These are phyloP conservation scores for Haemoproteus tartakovskyi DNA, from an alignment of 169 alveolate genomes.

Conservation along the genomic window DNA sequence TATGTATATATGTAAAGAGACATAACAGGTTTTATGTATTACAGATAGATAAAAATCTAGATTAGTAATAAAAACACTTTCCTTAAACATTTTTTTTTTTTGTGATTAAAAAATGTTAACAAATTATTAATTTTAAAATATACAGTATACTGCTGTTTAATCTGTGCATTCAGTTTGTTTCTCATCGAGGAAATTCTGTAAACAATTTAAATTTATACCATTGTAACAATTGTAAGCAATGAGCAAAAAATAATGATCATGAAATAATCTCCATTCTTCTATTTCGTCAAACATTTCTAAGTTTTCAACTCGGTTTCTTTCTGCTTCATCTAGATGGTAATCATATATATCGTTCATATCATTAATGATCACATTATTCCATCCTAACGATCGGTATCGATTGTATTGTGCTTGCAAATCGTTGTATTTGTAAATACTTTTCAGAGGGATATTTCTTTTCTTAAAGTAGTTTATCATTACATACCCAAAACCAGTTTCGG, in stretches of 20 bases:
- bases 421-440: slow-evolving; percentile 53
- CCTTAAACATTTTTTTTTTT: too few species aligned
- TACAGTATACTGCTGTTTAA: too few species aligned
- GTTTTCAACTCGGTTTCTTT: slow-evolving; percentile 65
- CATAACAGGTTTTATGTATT: too few species aligned
- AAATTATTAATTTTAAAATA: too few species aligned
- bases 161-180: too few species aligned
- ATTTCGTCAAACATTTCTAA: slow-evolving; percentile 75
- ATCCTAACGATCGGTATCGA: slow-evolving; percentile 54
- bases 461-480: slow-evolving; percentile 49
- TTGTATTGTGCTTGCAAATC: slow-evolving; percentile 13
- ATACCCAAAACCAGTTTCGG: slow-evolving; percentile 62
- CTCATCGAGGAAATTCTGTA: slow-evolving; percentile 16
- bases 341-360: slow-evolving; percentile 70
- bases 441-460: slow-evolving; percentile 33
- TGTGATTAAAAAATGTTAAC: too few species aligned
- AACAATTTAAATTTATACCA: not conserved
- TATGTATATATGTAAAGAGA: too few species aligned
- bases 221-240: slow-evolving; percentile 46
- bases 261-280: slow-evolving; percentile 77
- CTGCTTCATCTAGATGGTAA: slow-evolving; percentile 45
- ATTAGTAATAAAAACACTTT: too few species aligned
- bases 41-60: too few species aligned
- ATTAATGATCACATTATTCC: slow-evolving; percentile 64
- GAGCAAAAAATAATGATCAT: slow-evolving; percentile 59